Evolutionary conservation across 2,329 filamentous ascomycete species (phyloP).

Genomic region (Ceratocystis colombiana): DNA sequence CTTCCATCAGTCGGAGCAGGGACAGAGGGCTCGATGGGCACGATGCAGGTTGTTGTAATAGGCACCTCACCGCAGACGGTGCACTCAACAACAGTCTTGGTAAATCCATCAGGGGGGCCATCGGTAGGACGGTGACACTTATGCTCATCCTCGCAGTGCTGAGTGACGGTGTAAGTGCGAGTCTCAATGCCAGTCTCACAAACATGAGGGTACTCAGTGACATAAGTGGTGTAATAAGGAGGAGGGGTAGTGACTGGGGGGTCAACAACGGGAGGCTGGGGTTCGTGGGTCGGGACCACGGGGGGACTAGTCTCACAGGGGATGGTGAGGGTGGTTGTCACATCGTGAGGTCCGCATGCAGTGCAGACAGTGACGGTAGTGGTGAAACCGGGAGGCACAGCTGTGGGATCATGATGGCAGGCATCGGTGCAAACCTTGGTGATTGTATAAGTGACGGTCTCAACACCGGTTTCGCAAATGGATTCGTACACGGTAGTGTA

Average conservation of each 20-base stretch:
- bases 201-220: conserved; percentile 21
- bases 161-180: conserved; percentile 25
- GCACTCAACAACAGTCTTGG: conserved; percentile 22
- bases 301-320: conserved; percentile 17
- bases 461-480: conserved; percentile 22
- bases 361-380: conserved; percentile 20
- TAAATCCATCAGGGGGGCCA: conserved; percentile 24
- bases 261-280: not conserved
- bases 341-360: not conserved
- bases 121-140: conserved; percentile 21
- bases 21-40: not conserved
- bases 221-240: conserved; percentile 20
- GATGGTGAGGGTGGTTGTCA: conserved; percentile 20
- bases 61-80: conserved; percentile 16
- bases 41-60: conserved; percentile 16
- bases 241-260: not conserved
- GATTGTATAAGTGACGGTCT: conserved; percentile 24
- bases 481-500: conserved; percentile 24
- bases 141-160: conserved; percentile 19
- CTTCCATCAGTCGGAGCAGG: not conserved
- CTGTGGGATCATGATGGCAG: conserved; percentile 15
- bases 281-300: not conserved
- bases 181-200: conserved; percentile 24
- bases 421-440: conserved; percentile 24
- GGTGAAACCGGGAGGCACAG: conserved; percentile 25